A percentile compares a stretch with the other conserved stretches of the same genome.
phyloP scores from a whole-genome alignment of 2,329 filamentous ascomycete genomes.

The Hypoxylon sp. region DNA sequence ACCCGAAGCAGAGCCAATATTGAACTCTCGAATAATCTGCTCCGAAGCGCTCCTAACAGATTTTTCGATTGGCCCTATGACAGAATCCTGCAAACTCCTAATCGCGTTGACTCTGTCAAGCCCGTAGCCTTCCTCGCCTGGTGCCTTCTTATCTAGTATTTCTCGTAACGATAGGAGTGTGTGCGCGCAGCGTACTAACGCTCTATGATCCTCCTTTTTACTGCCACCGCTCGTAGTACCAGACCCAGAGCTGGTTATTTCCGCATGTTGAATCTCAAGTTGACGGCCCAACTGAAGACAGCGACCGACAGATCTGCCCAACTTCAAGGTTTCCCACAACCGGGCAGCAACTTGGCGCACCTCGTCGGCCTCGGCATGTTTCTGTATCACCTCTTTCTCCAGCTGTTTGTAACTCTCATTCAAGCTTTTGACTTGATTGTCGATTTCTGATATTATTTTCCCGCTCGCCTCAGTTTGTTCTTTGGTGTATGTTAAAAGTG shows the following conservation, averaged over 20 bases:
- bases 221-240: conserved; percentile 42
- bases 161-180: conserved; percentile 83
- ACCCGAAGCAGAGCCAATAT: conserved; percentile 70
- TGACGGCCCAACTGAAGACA: conserved; percentile 87
- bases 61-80: conserved; percentile 80
- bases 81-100: conserved; percentile 76
- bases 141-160: conserved; percentile 75
- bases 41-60: conserved; percentile 81
- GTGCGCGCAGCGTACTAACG: conserved; percentile 85
- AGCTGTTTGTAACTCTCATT: conserved; percentile 89
- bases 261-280: conserved; percentile 86
- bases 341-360: conserved; percentile 83
- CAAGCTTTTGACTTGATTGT: conserved; percentile 83
- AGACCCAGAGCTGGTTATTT: conserved; percentile 67
- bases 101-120: conserved; percentile 82
- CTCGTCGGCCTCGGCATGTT: conserved; percentile 88
- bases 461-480: conserved; percentile 80
- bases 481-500: conserved; percentile 83
- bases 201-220: conserved; percentile 79
- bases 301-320: conserved; percentile 82
- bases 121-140: conserved; percentile 82
- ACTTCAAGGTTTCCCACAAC: conserved; percentile 82
- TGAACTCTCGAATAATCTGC: conserved; percentile 86
- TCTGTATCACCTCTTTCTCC: conserved; percentile 86
- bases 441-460: conserved; percentile 81